phyloP scores from a whole-genome alignment of 2,329 filamentous ascomycete genomes.

The Blumeria hordei region DNA sequence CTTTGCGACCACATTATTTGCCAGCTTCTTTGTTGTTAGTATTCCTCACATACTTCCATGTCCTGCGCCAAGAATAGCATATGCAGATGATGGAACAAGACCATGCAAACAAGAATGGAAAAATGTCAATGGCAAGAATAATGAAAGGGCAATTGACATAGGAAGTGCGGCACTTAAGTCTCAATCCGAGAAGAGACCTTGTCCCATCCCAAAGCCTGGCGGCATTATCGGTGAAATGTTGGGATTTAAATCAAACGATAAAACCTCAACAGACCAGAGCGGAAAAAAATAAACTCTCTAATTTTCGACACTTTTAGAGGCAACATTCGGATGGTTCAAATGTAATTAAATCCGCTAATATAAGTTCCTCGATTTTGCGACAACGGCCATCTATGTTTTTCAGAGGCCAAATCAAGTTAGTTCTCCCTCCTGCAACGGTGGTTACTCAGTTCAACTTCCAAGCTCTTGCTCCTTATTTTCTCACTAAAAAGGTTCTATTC shows the following conservation, averaged over 20 bases:
- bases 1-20: conserved; percentile 76
- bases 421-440: too few relatives aligned
- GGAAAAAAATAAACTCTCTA: too few relatives aligned
- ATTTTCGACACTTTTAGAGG: too few relatives aligned
- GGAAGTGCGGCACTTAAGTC: conserved; percentile 12
- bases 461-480: too few relatives aligned
- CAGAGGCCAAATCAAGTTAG: too few relatives aligned
- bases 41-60: conserved; percentile 81
- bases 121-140: conserved; percentile 17
- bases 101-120: conserved; percentile 16
- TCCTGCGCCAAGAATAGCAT: conserved; percentile 52
- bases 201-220: conserved; percentile 75
- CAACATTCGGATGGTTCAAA: too few relatives aligned
- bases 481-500: too few relatives aligned
- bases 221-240: conserved; percentile 54
- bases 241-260: conserved; percentile 10
- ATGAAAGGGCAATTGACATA: conserved; percentile 3
- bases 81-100: conserved; percentile 33
- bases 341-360: too few relatives aligned
- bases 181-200: conserved; percentile 39
- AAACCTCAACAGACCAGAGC: background rate
- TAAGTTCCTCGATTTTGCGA: too few relatives aligned
- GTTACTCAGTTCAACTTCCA: too few relatives aligned
- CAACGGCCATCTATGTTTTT: too few relatives aligned
- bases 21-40: conserved; percentile 78